Base-by-base conservation (phyloP, 257 asterid species). In the Prunella vulgaris region DNA sequence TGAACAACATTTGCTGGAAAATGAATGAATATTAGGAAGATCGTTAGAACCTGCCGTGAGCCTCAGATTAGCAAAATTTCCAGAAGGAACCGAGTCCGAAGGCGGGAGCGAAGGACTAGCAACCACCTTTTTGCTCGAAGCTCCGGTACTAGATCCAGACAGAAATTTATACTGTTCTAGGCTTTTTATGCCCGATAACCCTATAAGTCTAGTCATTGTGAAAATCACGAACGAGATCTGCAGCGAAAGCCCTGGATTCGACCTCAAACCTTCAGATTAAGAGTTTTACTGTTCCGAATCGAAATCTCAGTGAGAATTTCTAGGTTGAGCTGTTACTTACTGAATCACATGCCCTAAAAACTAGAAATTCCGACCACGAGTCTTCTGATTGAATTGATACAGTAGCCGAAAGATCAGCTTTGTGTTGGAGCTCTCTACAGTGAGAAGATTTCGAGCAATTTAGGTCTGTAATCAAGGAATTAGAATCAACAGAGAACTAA, bases 61-160 rank as follows among this genome's bases (percentile, higher is more conserved):
- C 86, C 87, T 91, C 83, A 94, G 83, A 77, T 85, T 91, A 44
- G 88, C 86, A 72, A 90, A 87, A 78, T 91, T 91, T 78, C 99
- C 95, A 1, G 80, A 27, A 32, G 93, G 76, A 81, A 71, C 76
- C 10, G 96, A 82, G 28, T 84, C 90, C 15, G 85, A 58, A 18
- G 90, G 65, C 59, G 74, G 72, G 5, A 79, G 82, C 62, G 89
- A 75, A 64, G 89, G 75, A 75, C 37, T 77, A 7, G 92, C 53
- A 37, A 65, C 64, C 20, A 78, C 68, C 79, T 76, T 84, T 61
- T 64, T 75, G 58, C 84, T 87, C 48, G 78, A 77, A 66, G 83
- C 80, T 79, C 85, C 87, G 21, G 86, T 66, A 64, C 66, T 72
- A 44, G 87, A 71, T 61, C 83, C 85, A 27, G 88, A 10, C 17